Evolutionary conservation across 192 early-diverging fungal genomes (phyloP), one percentile per base, ranked within the genome.

Genomic region (Borealophlyctis nickersoniae): DNA sequence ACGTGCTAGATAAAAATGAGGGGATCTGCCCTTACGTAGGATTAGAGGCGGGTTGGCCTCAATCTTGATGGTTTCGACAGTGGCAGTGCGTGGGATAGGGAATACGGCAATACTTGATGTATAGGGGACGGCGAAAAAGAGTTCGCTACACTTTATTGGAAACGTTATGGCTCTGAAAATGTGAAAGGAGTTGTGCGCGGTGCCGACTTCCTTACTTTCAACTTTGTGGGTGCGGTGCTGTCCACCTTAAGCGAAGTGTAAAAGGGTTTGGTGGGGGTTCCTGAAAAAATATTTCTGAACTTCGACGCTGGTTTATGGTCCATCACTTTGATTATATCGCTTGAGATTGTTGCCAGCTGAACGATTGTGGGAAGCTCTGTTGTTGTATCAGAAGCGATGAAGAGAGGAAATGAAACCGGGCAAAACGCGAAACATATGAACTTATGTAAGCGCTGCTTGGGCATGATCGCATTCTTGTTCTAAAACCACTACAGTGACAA

Each of bases 221-320:
- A n/a, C 36, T 70, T 69, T 24, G 63, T 36, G 0, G 49, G 9
- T 4, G 51, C 56, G 30, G 66, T 51, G 4, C 13, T 13, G 34
- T 74, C 72, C 28, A 65, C 27, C 28, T 66, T 70, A 19, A 74
- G n/a, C 45, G 30, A n/a, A 1, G 67, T 51, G 58, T 70, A 74
- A 11, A 67, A 30, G 14, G 50, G 16, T 33, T 74, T 74, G 9
- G 36, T 7, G 5, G 28, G 19, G 26, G 52, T 27, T 16, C 28
- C 1, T 14, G 45, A 48, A 26, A 45, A 74, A 7, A 35, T 34
- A 34, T 74, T 74, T 39, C 52, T 70, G 63, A 33, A 74, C 58
- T 52, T 72, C 30, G 60, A 69, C 7, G 39, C 39, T 45, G n/a
- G n/a, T n/a, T n/a, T n/a, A n/a, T n/a, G n/a, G n/a, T n/a, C n/a